Percentiles rank a stretch among this genome's conserved stretches.
These are phyloP conservation scores for Beauveria bassiana DNA, from an alignment of 2,329 filamentous ascomycete species.

Conservation along the genomic window DNA sequence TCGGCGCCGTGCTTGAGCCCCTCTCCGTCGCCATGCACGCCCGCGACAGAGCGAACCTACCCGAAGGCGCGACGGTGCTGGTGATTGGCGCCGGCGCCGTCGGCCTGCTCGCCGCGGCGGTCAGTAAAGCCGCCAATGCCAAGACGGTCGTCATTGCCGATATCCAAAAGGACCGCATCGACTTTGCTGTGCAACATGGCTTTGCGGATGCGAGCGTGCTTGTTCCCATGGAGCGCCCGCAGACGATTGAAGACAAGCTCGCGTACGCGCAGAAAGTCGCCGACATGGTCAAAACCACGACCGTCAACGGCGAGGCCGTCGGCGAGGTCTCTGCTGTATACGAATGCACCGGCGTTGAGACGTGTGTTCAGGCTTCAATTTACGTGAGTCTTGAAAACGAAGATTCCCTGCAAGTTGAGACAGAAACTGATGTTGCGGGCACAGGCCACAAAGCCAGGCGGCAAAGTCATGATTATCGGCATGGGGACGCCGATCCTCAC, in stretches of 20 bases:
- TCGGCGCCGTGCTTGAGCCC: conserved; percentile 52
- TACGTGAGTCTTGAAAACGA: conserved; percentile 39
- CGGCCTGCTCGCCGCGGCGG: conserved; percentile 51
- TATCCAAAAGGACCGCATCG: conserved; percentile 47
- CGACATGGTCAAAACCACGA: conserved; percentile 29
- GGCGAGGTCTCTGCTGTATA: conserved; percentile 61
- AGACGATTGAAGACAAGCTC: conserved; percentile 45
- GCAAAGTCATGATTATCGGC: conserved; percentile 62
- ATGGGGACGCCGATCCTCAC: conserved; percentile 67
- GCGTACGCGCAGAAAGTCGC: conserved; percentile 43
- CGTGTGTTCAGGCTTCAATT: conserved; percentile 66
- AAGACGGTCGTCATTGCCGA: conserved; percentile 45
- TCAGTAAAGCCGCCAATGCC: conserved; percentile 41
- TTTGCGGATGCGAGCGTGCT: conserved; percentile 47
- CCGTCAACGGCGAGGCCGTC: conserved; percentile 37
- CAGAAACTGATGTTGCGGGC: neutral
- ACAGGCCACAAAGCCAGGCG: conserved; percentile 55
- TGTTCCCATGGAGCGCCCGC: conserved; percentile 40
- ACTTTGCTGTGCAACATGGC: conserved; percentile 47
- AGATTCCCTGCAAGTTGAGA: too few species aligned
- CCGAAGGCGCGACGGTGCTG: conserved; percentile 35
- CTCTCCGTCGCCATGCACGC: conserved; percentile 54
- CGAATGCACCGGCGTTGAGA: conserved; percentile 73
- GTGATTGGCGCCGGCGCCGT: conserved; percentile 56
- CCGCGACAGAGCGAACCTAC: conserved; percentile 35